Evolutionary conservation across 2,329 filamentous ascomycete genomes (phyloP).

Genomic region (Akanthomyces dipterigenus): DNA sequence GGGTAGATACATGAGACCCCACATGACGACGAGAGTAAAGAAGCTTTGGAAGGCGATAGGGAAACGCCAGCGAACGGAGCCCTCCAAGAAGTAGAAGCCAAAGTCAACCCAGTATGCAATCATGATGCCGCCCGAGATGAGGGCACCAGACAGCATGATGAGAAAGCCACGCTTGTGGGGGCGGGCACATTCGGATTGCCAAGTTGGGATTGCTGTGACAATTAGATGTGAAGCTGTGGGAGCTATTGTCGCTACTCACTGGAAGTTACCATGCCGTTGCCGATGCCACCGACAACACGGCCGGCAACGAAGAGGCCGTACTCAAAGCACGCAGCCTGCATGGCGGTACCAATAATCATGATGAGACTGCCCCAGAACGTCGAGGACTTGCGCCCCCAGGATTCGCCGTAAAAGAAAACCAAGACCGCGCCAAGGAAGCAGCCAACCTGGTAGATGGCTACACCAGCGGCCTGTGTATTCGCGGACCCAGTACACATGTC

Average conservation of each 20-base stretch:
- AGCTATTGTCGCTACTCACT: slow-evolving; percentile 11
- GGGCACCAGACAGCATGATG: slow-evolving; percentile 22
- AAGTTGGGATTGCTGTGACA: slow-evolving; percentile 20
- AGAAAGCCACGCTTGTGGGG: slow-evolving; percentile 23
- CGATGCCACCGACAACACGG: slow-evolving; percentile 22
- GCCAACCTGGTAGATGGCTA: slow-evolving; percentile 23
- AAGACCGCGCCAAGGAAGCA: slow-evolving; percentile 24
- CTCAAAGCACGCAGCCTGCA: slow-evolving; percentile 20
- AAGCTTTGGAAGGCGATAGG: slow-evolving; percentile 26
- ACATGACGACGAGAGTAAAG: slow-evolving; percentile 38
- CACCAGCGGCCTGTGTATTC: slow-evolving; percentile 23
- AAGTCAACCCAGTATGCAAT: slow-evolving; percentile 27
- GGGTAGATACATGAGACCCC: slow-evolving; percentile 46
- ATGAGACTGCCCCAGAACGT: slow-evolving; percentile 26
- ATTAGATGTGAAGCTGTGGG: background rate
- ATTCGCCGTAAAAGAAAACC: slow-evolving; percentile 24
- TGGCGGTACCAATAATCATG: slow-evolving; percentile 24
- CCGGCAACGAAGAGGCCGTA: slow-evolving; percentile 21
- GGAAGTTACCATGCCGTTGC: slow-evolving; percentile 23
- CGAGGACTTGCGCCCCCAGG: slow-evolving; percentile 25
- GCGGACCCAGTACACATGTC: slow-evolving; percentile 20
- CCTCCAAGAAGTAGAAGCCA: slow-evolving; percentile 25
- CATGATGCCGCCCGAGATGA: slow-evolving; percentile 24
- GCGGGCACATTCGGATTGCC: slow-evolving; percentile 24
- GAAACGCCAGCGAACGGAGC: slow-evolving; percentile 26